Conservation (phyloP, 805 yeast species). For the Metahyphopichia silvanorum region DNA sequence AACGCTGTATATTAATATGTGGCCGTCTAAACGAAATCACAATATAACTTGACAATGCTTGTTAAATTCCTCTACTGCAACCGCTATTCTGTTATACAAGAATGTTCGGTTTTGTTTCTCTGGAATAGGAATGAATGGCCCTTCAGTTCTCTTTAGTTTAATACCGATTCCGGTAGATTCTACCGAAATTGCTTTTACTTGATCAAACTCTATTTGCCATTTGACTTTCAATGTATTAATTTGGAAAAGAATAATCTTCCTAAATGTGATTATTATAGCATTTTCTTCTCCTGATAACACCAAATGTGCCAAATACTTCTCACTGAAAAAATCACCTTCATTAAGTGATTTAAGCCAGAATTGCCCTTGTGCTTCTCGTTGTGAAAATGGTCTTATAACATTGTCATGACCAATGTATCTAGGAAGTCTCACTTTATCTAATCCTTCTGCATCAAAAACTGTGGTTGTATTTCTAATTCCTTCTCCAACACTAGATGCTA, state of each 20-base stretch:
- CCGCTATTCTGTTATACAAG: slow-evolving; percentile 67
- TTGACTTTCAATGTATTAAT: slow-evolving; percentile 56
- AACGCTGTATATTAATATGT: no score
- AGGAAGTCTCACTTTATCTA: slow-evolving; percentile 80
- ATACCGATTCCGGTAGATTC: slow-evolving; percentile 79
- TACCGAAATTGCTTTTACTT: slow-evolving; percentile 66
- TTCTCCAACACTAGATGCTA: slow-evolving; percentile 89
- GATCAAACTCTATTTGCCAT: slow-evolving; percentile 70
- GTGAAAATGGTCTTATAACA: slow-evolving; percentile 69
- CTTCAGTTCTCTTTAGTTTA: slow-evolving; percentile 49
- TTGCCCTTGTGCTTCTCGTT: slow-evolving; percentile 91
- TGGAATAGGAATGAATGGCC: slow-evolving; percentile 73
- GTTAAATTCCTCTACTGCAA: slow-evolving; percentile 81
- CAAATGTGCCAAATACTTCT: slow-evolving; percentile 81
- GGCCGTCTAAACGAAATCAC: no score
- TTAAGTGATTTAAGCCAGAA: slow-evolving; percentile 81
- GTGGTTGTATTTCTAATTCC: slow-evolving; percentile 93
- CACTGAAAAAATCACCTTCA: slow-evolving; percentile 73
- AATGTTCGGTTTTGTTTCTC: slow-evolving; percentile 61
- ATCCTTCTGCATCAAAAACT: slow-evolving; percentile 73
- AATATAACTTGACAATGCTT: slow-evolving; percentile 55
- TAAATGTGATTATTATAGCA: slow-evolving; percentile 72
- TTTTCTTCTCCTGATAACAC: slow-evolving; percentile 77
- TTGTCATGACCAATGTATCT: slow-evolving; percentile 70
- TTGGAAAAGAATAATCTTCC: slow-evolving; percentile 63